These are phyloP conservation scores for Diphasiastrum complanatum DNA, from an alignment of 83 land plant genomes.

Conservation along the genomic window DNA sequence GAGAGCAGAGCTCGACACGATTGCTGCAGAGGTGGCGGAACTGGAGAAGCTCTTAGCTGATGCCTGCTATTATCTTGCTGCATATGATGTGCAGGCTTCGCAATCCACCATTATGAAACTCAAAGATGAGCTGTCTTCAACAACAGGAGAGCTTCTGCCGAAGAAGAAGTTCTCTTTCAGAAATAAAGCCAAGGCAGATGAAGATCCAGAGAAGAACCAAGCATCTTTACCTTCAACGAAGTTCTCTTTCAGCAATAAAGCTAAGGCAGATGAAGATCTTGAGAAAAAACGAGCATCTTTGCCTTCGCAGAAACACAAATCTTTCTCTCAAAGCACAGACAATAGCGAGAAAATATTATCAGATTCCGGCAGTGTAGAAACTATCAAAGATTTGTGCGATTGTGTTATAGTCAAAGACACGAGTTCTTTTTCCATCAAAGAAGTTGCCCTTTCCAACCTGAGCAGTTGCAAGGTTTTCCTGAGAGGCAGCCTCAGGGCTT, in stretches of 20 bases:
- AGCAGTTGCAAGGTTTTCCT: constrained; percentile 51
- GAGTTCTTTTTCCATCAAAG: constrained; percentile 33
- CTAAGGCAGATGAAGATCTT: too few relatives aligned
- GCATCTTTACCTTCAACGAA: neutral
- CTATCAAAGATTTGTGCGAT: constrained; percentile 26
- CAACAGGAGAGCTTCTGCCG: constrained; percentile 44
- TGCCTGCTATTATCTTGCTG: constrained; percentile 64
- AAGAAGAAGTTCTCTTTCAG: constrained; percentile 82
- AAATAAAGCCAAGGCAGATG: constrained; percentile 37
- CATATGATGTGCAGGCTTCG: constrained; percentile 64
- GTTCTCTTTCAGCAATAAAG: too few relatives aligned
- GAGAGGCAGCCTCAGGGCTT: constrained; percentile 49
- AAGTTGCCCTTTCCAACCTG: constrained; percentile 58
- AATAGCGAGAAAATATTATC: too few relatives aligned
- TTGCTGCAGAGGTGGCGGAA: constrained; percentile 39
- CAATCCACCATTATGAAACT: constrained; percentile 52
- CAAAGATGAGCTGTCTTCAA: constrained; percentile 40
- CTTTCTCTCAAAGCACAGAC: too few relatives aligned
- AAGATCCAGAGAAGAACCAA: constrained; percentile 8
- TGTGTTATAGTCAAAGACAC: constrained; percentile 47
- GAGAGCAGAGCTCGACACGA: constrained; percentile 39
- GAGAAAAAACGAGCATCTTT: too few relatives aligned
- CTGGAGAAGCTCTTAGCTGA: constrained; percentile 66
- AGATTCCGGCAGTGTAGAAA: too few relatives aligned
- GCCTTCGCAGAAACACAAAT: too few relatives aligned